Evolutionary conservation across 2,329 filamentous ascomycete species (phyloP).

Genomic region (Verticillium tricorpus): DNA sequence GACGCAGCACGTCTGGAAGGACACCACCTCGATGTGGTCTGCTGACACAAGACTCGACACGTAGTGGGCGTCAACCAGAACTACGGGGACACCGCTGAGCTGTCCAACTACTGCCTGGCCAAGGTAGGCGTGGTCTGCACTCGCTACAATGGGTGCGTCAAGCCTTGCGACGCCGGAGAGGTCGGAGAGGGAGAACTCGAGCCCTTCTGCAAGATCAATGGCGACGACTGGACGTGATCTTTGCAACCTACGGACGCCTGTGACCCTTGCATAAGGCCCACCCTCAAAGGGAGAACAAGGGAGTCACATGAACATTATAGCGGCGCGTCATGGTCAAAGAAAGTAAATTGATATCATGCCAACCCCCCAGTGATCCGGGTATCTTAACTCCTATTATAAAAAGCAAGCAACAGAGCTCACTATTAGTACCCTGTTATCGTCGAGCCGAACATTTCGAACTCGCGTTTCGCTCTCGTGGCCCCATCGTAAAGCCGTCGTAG

Average conservation of each 20-base stretch:
- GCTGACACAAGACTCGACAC: not conserved
- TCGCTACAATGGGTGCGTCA: slow-evolving; percentile 3
- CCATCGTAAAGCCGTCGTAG: not conserved
- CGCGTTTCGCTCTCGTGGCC: not conserved
- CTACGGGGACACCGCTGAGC: slow-evolving; percentile 27
- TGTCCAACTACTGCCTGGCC: slow-evolving; percentile 18
- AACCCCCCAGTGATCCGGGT: not conserved
- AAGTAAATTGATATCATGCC: not conserved
- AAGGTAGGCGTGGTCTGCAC: slow-evolving; percentile 5
- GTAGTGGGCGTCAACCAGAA: slow-evolving; percentile 33
- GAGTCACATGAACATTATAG: not conserved
- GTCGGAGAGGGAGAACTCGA: slow-evolving; percentile 3
- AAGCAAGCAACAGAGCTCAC: not conserved
- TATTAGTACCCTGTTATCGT: not conserved
- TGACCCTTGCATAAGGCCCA: not conserved
- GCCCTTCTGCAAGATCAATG: slow-evolving; percentile 4
- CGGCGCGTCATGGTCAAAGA: not conserved
- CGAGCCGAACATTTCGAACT: not conserved
- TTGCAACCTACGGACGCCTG: not conserved
- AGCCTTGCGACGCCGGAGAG: slow-evolving; percentile 5
- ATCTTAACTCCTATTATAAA: not conserved
- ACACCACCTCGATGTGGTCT: not conserved
- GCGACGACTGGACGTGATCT: slow-evolving; percentile 1
- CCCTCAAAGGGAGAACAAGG: not conserved
- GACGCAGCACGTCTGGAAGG: not conserved